These are phyloP conservation scores for Rutidosis leptorrhynchoides DNA, from an alignment of 129 eudicot genomes.

Conservation along the genomic window DNA sequence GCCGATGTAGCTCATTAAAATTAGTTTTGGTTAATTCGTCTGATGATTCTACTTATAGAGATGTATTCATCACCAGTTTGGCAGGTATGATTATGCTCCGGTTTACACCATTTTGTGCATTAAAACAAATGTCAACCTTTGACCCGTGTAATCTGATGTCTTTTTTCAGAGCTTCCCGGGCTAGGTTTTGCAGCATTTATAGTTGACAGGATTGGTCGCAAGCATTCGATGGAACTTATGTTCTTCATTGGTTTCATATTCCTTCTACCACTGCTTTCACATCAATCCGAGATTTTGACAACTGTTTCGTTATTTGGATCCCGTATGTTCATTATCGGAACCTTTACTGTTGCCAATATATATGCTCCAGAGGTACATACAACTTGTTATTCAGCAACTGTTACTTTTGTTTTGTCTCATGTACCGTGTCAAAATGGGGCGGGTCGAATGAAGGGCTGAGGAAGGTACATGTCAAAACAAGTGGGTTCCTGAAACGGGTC, in stretches of 20 bases:
- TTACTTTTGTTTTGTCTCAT: not conserved
- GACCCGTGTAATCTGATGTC: conserved; percentile 1
- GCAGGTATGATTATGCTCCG: conserved; percentile 37
- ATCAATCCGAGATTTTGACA: conserved; percentile 35
- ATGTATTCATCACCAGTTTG: conserved; percentile 58
- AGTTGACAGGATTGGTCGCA: conserved; percentile 63
- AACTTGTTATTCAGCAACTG: not conserved
- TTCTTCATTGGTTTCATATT: conserved; percentile 42
- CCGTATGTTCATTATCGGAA: conserved; percentile 63
- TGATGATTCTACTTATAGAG: conserved; percentile 43
- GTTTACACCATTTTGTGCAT: not conserved
- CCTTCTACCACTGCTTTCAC: conserved; percentile 53
- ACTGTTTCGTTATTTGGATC: conserved; percentile 59
- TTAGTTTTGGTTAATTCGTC: conserved; percentile 6
- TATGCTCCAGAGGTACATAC: conserved; percentile 70
- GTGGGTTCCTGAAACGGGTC: not conserved
- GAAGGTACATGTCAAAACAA: not conserved
- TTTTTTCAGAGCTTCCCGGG: conserved; percentile 61
- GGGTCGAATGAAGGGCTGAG: not conserved
- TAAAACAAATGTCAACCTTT: not conserved
- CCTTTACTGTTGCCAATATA: conserved; percentile 49
- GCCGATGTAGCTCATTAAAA: conserved; percentile 29
- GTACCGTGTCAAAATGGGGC: not conserved
- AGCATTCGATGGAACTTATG: conserved; percentile 61
- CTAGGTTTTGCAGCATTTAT: conserved; percentile 45